Percentiles rank a stretch among this genome's conserved stretches.
Conservation (phyloP, 2,329 filamentous ascomycete genomes). For the Fusarium sp. region DNA sequence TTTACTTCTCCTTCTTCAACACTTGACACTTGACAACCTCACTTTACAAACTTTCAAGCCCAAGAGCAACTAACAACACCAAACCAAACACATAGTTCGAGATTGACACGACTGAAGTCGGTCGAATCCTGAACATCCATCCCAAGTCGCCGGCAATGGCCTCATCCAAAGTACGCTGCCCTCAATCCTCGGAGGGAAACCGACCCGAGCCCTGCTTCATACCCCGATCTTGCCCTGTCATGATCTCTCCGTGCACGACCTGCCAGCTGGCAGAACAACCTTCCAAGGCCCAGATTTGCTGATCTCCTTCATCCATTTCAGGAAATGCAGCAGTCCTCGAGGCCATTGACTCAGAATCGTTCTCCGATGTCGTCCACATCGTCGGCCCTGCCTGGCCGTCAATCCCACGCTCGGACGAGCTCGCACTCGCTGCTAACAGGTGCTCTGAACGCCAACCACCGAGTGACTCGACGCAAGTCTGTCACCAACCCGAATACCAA, state of each 20-base stretch:
- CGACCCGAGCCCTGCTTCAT: constrained; percentile 29
- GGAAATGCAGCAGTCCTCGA: constrained; percentile 71
- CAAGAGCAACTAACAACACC: constrained; percentile 31
- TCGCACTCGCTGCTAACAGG: constrained; percentile 82
- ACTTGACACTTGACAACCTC: constrained; percentile 26
- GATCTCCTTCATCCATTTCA: constrained; percentile 49
- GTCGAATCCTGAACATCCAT: constrained; percentile 45
- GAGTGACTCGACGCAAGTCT: constrained; percentile 92
- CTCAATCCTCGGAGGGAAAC: constrained; percentile 33
- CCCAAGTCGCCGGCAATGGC: constrained; percentile 61
- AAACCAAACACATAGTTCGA: constrained; percentile 38
- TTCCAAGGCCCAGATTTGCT: constrained; percentile 47
- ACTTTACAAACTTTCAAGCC: constrained; percentile 14
- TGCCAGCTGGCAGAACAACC: constrained; percentile 43
- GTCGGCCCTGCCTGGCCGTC: constrained; percentile 66
- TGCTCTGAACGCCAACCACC: constrained; percentile 81
- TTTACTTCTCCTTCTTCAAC: constrained; percentile 38
- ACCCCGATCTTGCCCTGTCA: constrained; percentile 29
- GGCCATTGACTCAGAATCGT: constrained; percentile 71
- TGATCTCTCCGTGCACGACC: constrained; percentile 37
- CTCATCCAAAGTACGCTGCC: constrained; percentile 65
- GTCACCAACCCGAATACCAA: constrained; percentile 79
- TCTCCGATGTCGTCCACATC: constrained; percentile 66
- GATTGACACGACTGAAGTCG: constrained; percentile 45
- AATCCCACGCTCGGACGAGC: constrained; percentile 76